Conservation (phyloP, 441 rosid genomes). For the Populus hybrid region DNA sequence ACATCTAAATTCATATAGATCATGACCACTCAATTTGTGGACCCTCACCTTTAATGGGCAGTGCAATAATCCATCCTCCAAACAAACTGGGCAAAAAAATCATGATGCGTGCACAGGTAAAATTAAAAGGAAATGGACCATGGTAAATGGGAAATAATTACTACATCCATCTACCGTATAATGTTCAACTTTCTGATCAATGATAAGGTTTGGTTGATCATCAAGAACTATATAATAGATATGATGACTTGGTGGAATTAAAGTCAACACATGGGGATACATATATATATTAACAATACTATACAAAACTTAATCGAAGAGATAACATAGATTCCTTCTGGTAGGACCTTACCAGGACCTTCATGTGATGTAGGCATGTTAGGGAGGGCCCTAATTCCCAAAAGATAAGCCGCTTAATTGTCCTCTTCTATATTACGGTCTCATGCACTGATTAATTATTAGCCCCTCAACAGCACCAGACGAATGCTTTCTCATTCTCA, state of each 20-base stretch:
- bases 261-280: constrained; percentile 25
- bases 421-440: not conserved
- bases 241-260: constrained; percentile 8
- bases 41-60: constrained; percentile 14
- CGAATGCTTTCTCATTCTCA: constrained; percentile 8
- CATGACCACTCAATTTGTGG: constrained; percentile 28
- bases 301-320: constrained; percentile 9
- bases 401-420: not conserved
- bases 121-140: not conserved
- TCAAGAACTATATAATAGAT: not conserved
- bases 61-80: constrained; percentile 12
- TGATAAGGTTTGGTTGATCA: constrained; percentile 8
- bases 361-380: constrained; percentile 22
- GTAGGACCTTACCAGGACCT: constrained; percentile 17
- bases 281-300: constrained; percentile 15
- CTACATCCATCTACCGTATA: not conserved
- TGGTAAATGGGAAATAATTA: not conserved
- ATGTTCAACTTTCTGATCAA: constrained; percentile 2
- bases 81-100: constrained; percentile 18
- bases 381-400: constrained; percentile 1
- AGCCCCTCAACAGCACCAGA: not conserved
- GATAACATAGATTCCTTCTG: constrained; percentile 26
- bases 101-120: not conserved
- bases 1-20: constrained; percentile 1
- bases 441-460: not conserved